phyloP scores from a whole-genome alignment of 768 basidiomycete genomes.

The Tylopilus intermedius region DNA sequence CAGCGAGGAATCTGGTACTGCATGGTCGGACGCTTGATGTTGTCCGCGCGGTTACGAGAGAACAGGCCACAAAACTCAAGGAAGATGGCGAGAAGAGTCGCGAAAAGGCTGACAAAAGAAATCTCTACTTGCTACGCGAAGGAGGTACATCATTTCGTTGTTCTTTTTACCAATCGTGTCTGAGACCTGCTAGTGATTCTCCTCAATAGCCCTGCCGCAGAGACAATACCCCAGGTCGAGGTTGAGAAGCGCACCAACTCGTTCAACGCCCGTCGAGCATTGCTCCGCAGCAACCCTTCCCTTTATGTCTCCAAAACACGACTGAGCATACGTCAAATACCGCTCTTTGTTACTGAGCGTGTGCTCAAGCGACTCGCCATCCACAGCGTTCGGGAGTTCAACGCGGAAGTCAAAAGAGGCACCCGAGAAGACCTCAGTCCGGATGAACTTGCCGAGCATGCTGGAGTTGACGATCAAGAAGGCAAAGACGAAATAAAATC shows the following conservation, averaged over 20 bases:
- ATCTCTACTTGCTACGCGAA: constrained; percentile 93
- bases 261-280: constrained; percentile 76
- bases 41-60: constrained; percentile 83
- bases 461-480: constrained; percentile 25
- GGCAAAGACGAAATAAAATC: constrained; percentile 27
- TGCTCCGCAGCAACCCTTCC: constrained; percentile 88
- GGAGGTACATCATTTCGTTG: constrained; percentile 55
- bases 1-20: constrained; percentile 78
- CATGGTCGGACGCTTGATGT: constrained; percentile 93
- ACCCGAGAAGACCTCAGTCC: constrained; percentile 53
- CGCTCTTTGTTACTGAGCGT: constrained; percentile 84
- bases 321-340: constrained; percentile 89
- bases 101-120: constrained; percentile 90
- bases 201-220: constrained; percentile 79
- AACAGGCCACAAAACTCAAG: constrained; percentile 81
- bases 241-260: constrained; percentile 81
- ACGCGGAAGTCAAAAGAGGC: constrained; percentile 67
- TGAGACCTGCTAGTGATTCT: constrained; percentile 63
- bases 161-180: neutral
- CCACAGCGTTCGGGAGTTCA: constrained; percentile 75
- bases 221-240: constrained; percentile 63
- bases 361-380: constrained; percentile 83
- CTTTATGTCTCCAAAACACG: constrained; percentile 93
- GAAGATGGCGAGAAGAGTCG: constrained; percentile 82
- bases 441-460: constrained; percentile 63